Conservation (phyloP, 495 filamentous ascomycete genomes). For the Pseudoneurospora amorphoporcata region DNA sequence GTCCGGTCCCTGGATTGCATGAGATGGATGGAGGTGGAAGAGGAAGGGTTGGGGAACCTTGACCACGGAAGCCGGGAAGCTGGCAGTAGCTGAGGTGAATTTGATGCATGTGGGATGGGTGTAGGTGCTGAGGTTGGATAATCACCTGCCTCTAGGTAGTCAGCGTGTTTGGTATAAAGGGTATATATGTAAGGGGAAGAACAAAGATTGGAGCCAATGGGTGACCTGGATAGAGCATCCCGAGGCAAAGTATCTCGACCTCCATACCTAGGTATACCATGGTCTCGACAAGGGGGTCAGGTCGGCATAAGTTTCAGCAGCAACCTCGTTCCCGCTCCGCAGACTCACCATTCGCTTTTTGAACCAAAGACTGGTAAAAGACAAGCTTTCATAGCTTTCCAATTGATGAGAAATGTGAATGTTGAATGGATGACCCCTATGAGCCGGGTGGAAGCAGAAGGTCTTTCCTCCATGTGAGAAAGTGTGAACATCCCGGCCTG, state of each 20-base stretch:
- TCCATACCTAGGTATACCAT: neutral
- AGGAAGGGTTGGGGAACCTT: slow-evolving; percentile 5
- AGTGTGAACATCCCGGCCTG: too few species aligned
- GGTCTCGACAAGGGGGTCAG: neutral
- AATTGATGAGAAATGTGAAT: neutral
- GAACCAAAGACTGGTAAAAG: neutral
- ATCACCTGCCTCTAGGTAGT: too few species aligned
- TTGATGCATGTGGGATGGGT: too few species aligned
- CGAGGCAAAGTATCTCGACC: neutral
- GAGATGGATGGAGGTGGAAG: slow-evolving; percentile 27
- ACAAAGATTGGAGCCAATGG: neutral
- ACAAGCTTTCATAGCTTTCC: neutral
- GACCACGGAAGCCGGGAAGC: neutral
- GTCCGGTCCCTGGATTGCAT: slow-evolving; percentile 24
- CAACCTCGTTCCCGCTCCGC: neutral
- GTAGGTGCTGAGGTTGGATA: neutral
- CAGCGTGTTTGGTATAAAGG: neutral
- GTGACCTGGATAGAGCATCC: neutral
- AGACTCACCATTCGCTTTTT: neutral
- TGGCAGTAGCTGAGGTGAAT: too few species aligned
- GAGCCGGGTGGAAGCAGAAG: neutral
- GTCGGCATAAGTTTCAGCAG: neutral
- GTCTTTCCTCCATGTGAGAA: neutral
- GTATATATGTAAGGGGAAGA: neutral
- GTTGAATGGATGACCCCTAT: neutral